These are phyloP conservation scores for Ascochyta fabae DNA, from an alignment of 2,329 filamentous ascomycete species.

Conservation along the genomic window DNA sequence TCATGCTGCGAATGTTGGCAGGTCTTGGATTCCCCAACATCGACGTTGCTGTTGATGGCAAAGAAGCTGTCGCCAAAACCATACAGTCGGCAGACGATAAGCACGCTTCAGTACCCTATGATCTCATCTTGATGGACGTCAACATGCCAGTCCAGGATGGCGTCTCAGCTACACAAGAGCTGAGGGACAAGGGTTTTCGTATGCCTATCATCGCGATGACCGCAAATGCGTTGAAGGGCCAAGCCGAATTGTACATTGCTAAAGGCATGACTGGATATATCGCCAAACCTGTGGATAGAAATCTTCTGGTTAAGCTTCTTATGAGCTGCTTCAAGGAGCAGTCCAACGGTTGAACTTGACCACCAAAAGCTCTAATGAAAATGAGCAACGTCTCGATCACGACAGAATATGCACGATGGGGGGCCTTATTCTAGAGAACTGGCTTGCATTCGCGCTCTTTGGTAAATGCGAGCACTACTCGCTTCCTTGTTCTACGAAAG, in stretches of 20 bases:
- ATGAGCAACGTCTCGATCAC: not conserved
- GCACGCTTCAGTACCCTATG: slow-evolving; percentile 25
- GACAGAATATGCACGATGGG: not conserved
- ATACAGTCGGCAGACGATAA: slow-evolving; percentile 4
- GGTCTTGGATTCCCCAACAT: slow-evolving; percentile 44
- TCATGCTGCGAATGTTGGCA: slow-evolving; percentile 56
- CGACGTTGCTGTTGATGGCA: slow-evolving; percentile 51
- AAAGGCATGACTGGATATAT: slow-evolving; percentile 65
- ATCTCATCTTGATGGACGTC: slow-evolving; percentile 46
- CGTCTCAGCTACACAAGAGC: slow-evolving; percentile 37
- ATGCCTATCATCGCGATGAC: slow-evolving; percentile 62
- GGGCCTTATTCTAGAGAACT: no score
- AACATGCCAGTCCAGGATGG: slow-evolving; percentile 46
- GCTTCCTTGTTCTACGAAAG: no score
- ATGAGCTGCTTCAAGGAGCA: slow-evolving; percentile 31
- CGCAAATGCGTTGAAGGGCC: slow-evolving; percentile 62
- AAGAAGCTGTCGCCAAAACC: slow-evolving; percentile 49
- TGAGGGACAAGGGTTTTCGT: slow-evolving; percentile 25
- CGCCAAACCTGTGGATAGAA: slow-evolving; percentile 61
- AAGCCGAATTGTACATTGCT: slow-evolving; percentile 60
- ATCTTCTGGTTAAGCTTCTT: slow-evolving; percentile 54
- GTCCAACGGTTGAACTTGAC: not conserved
- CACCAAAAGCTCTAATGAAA: not conserved
- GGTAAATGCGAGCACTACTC: no score
- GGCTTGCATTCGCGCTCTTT: no score